These are phyloP conservation scores for Allantophomopsis cytisporea DNA, from an alignment of 2,329 filamentous ascomycete genomes.

Conservation along the genomic window DNA sequence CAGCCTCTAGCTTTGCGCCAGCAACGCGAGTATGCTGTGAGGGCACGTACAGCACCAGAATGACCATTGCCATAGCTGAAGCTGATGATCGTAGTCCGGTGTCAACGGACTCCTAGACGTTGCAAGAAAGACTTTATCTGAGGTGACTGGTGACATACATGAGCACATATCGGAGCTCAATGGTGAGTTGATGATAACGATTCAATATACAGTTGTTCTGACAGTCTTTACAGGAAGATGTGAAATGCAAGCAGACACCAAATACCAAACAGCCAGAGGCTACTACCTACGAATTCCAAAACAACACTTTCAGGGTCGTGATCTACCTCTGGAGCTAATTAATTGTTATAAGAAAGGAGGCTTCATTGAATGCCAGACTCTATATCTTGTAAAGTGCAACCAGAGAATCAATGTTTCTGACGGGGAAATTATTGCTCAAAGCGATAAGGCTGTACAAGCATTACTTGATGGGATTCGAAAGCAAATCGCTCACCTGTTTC, in stretches of 20 bases:
- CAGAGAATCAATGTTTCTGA: conserved; percentile 67
- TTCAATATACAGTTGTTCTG: too few species aligned
- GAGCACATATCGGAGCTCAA: conserved; percentile 56
- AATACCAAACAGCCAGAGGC: conserved; percentile 63
- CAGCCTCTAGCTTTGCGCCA: conserved; percentile 77
- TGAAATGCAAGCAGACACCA: conserved; percentile 49
- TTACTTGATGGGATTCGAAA: conserved; percentile 60
- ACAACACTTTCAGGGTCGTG: conserved; percentile 44
- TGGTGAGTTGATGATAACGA: conserved; percentile 26
- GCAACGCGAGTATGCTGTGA: conserved; percentile 82
- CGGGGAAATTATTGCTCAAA: conserved; percentile 72
- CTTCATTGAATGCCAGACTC: conserved; percentile 76
- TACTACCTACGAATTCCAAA: conserved; percentile 63
- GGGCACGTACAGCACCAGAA: conserved; percentile 27
- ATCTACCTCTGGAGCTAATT: conserved; percentile 58
- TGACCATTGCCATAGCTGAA: conserved; percentile 2
- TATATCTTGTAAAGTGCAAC: conserved; percentile 72
- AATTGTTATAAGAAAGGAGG: conserved; percentile 62
- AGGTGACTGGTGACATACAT: conserved; percentile 67
- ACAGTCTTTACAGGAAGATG: conserved; percentile 18
- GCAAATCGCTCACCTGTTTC: conserved; percentile 63
- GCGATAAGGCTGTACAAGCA: conserved; percentile 60
- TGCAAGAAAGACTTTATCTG: conserved; percentile 78
- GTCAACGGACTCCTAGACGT: conserved; percentile 81
- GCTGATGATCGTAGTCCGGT: conserved; percentile 40